Evolutionary conservation across 495 filamentous ascomycete species (phyloP).

Genomic region (Pyrenula aspistea): DNA sequence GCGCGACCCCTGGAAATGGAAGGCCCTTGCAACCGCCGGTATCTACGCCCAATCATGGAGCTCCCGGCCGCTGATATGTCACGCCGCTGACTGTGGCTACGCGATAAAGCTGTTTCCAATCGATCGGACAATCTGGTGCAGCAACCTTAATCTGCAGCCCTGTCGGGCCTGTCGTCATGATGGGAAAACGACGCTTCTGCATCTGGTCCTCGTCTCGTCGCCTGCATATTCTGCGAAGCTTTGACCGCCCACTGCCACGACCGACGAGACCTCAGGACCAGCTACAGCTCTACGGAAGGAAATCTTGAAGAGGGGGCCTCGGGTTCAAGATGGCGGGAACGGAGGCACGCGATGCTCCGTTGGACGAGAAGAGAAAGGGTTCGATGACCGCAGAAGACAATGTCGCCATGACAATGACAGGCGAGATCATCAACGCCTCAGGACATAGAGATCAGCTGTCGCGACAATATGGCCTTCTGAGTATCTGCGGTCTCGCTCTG

Average conservation of each 20-base stretch:
- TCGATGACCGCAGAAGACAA: background rate
- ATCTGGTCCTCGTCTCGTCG: background rate
- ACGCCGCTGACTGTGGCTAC: background rate
- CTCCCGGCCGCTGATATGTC: background rate
- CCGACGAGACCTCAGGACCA: background rate
- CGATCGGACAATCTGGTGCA: too few relatives aligned
- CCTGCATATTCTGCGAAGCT: too few relatives aligned
- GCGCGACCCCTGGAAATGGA: background rate
- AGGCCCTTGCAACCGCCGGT: background rate
- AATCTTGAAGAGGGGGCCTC: background rate
- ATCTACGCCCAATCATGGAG: background rate
- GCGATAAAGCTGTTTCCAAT: background rate
- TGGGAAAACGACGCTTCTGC: background rate
- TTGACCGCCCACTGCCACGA: background rate
- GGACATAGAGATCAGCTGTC: slow-evolving; percentile 40
- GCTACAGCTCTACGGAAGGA: background rate
- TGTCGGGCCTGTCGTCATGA: background rate
- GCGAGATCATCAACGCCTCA: slow-evolving; percentile 25
- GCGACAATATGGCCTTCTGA: slow-evolving; percentile 36
- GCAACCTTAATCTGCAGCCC: too few relatives aligned
- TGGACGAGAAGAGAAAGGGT: background rate
- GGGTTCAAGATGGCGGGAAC: background rate
- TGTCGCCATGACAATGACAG: background rate
- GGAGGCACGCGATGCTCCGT: too few relatives aligned
- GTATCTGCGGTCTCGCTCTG: slow-evolving; percentile 33